Evolutionary conservation across 345 rosid species (phyloP), one percentile per base, ranked within the genome.

Genomic region (Bretschneidera sinensis): DNA sequence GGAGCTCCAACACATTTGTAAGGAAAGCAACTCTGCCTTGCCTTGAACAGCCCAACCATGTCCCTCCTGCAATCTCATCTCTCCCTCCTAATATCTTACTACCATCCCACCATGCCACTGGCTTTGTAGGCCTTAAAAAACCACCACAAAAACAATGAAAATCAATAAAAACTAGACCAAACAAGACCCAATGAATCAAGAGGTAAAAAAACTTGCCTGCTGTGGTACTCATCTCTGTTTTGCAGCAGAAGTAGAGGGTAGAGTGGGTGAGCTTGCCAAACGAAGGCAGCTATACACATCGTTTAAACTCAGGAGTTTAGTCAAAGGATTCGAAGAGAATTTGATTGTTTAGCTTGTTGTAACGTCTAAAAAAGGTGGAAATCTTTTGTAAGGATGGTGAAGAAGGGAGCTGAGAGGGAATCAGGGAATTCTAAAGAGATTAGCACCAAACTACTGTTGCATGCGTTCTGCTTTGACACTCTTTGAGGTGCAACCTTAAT

Each of bases 141-240:
- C 24, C 35, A 39, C n/a, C 19, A 4, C 9, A 5, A 39, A 11
- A 39, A 11, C 45, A 5, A 39, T 5, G 4, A 39, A 7, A 39
- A 3, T 2, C 34, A 13, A 10, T 1, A 28, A 43, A 43, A 22
- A n/a, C 23, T 39, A 11, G 15, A 39, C 11, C 15, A 48, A 24
- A 57, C 0, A 28, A 6, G 17, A 39, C 15, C 8, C 2, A 51
- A 53, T 22, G 20, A 14, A 57, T 1, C 8, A 13, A 62, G 21
- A 23, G 21, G 47, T 17, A 15, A 10, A 21, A 9, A 25, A 51
- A 59, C 72, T 60, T 65, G 73, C 92, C 92, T 86, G 69, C 68
- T 66, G 71, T 83, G 89, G 70, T 81, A 81, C 51, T 86, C 89
- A 59, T 86, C 89, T 73, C 87, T 71, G 78, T 86, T 86, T n/a